Base-by-base conservation (phyloP, 371 early-diverging fungal genomes). In the Coemansia sp. region DNA sequence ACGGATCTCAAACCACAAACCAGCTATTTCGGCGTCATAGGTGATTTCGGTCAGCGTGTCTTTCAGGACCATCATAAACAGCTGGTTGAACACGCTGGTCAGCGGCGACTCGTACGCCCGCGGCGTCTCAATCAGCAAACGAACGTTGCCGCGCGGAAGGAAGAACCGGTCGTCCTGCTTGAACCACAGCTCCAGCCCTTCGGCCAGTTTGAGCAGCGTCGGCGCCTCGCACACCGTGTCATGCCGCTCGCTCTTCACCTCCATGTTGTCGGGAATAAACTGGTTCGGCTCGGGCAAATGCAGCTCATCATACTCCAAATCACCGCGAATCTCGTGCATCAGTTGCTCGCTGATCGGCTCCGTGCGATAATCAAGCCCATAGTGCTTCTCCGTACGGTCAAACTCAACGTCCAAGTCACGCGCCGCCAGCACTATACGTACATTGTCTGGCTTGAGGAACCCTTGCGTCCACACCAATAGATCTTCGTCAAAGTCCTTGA, bases 81-180 rank as follows among this genome's bases (percentile, higher is more conserved):
- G 83, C 44, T 85, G 74, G 5, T 86, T 82, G 28, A 86, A 72
- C 47, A 88, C 84, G 40, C 82, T 81, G 57, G 82, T 84, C 58
- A 82, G 69, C n/a, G 89, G 87, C 5, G 87, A 84, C 14, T 85
- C 83, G 69, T 88, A 89, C 3, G 86, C 85, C 18, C 84, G 65
- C 33, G 90, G 90, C n/a, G 84, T 88, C 42, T 84, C 73, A 48
- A 86, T 64, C 20, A 39, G 58, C 9, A 80, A 12, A 14, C 66
- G 68, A 20, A 82, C 61, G 56, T 66, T 61, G 54, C 78, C 80
- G 23, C 75, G 69, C 11, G 82, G 69, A 21, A 83, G 59, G 33
- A 67, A 89, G 72, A 94, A 97, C 1, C 87, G 89, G 73, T 96
- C 95, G 71, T 96, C 96, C 74, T 91, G 91, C 82, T 95, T 94